A percentile compares a stretch with the other conserved stretches of the same genome.
Conservation (phyloP, 345 rosid genomes). For the Brassica juncea region DNA sequence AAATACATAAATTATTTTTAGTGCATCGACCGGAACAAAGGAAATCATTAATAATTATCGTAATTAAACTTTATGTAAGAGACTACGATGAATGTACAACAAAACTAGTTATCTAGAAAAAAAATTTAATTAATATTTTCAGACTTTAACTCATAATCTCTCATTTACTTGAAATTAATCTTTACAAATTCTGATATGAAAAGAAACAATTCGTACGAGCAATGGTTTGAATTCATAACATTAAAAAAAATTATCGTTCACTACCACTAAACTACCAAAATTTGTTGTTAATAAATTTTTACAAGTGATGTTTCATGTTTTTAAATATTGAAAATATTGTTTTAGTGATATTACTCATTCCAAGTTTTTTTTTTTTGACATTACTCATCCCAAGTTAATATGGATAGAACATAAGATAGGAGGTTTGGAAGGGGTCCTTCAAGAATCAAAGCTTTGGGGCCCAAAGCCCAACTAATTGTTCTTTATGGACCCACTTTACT, state of each 20-base stretch:
- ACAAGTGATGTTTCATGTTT: background rate
- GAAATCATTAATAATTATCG: background rate
- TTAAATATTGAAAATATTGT: background rate
- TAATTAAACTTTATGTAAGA: too few species aligned
- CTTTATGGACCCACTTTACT: conserved; percentile 22
- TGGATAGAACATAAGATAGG: background rate
- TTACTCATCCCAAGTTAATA: too few species aligned
- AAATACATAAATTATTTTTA: background rate
- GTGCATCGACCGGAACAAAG: background rate
- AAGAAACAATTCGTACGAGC: too few species aligned
- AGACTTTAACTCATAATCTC: too few species aligned
- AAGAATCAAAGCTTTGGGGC: conserved; percentile 27
- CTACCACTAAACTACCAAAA: background rate
- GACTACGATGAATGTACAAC: too few species aligned
- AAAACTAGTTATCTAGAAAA: too few species aligned
- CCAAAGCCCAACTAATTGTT: conserved; percentile 14
- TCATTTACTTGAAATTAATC: too few species aligned
- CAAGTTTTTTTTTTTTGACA: too few species aligned
- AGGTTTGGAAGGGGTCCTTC: background rate
- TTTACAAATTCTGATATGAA: too few species aligned
- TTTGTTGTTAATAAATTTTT: background rate
- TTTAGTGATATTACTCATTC: background rate
- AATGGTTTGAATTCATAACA: background rate
- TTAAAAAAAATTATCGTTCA: background rate
- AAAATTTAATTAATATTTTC: too few species aligned